Evolutionary conservation across 176 grass and related monocot species (phyloP), one percentile per base, ranked within the genome.

Genomic region (Saccharum spontaneum): DNA sequence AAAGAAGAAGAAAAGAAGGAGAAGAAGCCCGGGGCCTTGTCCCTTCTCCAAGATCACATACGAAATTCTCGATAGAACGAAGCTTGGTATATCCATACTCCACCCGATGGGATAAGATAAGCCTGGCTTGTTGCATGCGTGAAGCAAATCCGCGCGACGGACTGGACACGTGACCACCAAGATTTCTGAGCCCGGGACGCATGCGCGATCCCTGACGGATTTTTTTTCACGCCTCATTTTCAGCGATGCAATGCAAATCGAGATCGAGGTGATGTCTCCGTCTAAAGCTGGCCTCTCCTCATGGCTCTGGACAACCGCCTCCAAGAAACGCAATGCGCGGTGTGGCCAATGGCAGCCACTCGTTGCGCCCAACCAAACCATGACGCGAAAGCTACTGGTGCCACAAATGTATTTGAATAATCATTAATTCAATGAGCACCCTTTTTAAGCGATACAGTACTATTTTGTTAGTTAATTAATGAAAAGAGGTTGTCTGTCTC

Each of bases 331-430:
- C 24, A 17, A 60, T 62, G 7, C 8, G 14, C 4, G 28, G 39
- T 36, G 40, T 4, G 40, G 12, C 75, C 84, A 79, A 43, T 34
- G 69, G 77, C n/a, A 34, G 36, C 59, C 78, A 76, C 54, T 72
- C 78, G 46, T 82, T 66, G 61, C 61, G 2, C 23, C 8, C 70
- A 16, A 81, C 85, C 44, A 81, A 76, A 69, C 84, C 78, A 24
- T 64, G 13, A 59, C 61, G 48, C 37, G 71, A 81, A 75, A 82
- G 85, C 84, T 41, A 80, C 76, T 48, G 15, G 15, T 52, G 13
- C 79, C 79, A 59, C 79, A 70, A 10, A 37, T 38, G 13, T 15
- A 20, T 31, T 43, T 13, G 4, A 43, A 71, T 23, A 10, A 44
- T 38, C 1, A 16, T 34, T 61, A 36, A 18, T 5, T 44, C 12